A percentile compares a stretch with the other conserved stretches of the same genome.
These are phyloP conservation scores for Pulveroboletus sp. DNA, from an alignment of 768 basidiomycete species.

Conservation along the genomic window DNA sequence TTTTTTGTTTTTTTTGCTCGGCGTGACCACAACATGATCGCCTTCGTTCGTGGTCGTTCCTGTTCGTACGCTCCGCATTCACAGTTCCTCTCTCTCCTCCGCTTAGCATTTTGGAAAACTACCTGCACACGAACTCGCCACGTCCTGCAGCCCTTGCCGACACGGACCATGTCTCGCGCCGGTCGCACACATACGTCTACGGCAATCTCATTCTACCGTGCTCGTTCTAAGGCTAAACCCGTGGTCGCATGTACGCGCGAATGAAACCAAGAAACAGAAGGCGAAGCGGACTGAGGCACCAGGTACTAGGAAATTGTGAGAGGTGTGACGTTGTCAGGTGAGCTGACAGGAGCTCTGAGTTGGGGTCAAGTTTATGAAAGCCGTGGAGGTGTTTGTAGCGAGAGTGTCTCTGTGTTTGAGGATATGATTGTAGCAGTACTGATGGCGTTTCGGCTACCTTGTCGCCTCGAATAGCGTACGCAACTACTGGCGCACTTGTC, in stretches of 20 bases:
- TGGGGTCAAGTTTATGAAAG: slow-evolving; percentile 52
- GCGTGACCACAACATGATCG: slow-evolving; percentile 29
- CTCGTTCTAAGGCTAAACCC: slow-evolving; percentile 52
- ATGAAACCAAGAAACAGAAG: slow-evolving; percentile 74
- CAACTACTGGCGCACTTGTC: slow-evolving; percentile 83
- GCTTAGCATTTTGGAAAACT: slow-evolving; percentile 57
- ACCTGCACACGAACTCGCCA: slow-evolving; percentile 82
- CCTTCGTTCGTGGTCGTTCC: slow-evolving; percentile 26
- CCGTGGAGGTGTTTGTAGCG: slow-evolving; percentile 80
- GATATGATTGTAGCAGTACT: neutral
- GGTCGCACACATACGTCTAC: slow-evolving; percentile 71
- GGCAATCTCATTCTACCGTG: slow-evolving; percentile 73
- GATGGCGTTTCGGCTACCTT: neutral
- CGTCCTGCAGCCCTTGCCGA: slow-evolving; percentile 81
- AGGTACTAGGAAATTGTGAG: slow-evolving; percentile 63
- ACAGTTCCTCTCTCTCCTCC: neutral
- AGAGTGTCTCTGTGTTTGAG: slow-evolving; percentile 35
- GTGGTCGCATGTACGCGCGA: slow-evolving; percentile 75
- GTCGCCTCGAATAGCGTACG: slow-evolving; percentile 54
- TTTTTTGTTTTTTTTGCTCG: slow-evolving; percentile 45
- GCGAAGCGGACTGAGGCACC: slow-evolving; percentile 86
- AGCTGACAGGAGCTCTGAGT: slow-evolving; percentile 55
- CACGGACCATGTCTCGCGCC: slow-evolving; percentile 68
- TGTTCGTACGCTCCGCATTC: neutral
- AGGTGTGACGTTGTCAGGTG: slow-evolving; percentile 53